Percentiles rank a stretch among this genome's conserved stretches.
These are phyloP conservation scores for Aspergillus egyptiacus DNA, from an alignment of 495 filamentous ascomycete genomes.

Conservation along the genomic window DNA sequence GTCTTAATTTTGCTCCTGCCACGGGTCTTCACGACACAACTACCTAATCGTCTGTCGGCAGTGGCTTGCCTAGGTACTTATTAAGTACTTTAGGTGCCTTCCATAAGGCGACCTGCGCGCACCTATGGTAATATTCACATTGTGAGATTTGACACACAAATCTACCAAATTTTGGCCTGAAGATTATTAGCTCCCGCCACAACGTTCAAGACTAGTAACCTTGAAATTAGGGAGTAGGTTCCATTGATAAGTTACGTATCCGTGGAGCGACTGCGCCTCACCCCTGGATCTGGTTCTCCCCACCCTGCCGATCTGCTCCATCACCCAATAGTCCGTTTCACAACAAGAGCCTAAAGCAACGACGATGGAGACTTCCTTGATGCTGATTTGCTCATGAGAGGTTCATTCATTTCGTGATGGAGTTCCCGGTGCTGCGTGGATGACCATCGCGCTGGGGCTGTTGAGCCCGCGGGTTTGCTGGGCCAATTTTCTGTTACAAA, in stretches of 20 bases:
- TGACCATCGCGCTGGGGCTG: background rate
- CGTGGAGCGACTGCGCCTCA: background rate
- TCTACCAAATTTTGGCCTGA: background rate
- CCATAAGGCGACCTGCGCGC: no score
- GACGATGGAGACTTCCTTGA: background rate
- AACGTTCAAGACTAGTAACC: background rate
- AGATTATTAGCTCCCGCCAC: background rate
- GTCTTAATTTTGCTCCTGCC: background rate
- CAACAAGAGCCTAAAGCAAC: background rate
- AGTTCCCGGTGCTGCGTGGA: background rate
- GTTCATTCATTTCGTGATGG: background rate
- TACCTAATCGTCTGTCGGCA: background rate
- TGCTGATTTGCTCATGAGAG: background rate
- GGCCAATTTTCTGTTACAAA: background rate
- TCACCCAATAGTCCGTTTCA: slow-evolving; percentile 5
- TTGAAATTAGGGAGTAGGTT: no score
- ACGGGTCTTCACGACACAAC: background rate
- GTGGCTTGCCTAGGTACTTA: background rate
- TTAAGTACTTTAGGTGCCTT: no score
- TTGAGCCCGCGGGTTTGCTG: no score
- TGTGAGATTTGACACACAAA: no score
- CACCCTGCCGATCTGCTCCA: slow-evolving; percentile 16
- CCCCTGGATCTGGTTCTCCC: slow-evolving; percentile 7
- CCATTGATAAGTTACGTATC: no score
- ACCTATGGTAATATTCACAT: no score